Percentiles rank a stretch among this genome's conserved stretches.
phyloP scores from a whole-genome alignment of 441 rosid species.

The Euphorbia celastroides region DNA sequence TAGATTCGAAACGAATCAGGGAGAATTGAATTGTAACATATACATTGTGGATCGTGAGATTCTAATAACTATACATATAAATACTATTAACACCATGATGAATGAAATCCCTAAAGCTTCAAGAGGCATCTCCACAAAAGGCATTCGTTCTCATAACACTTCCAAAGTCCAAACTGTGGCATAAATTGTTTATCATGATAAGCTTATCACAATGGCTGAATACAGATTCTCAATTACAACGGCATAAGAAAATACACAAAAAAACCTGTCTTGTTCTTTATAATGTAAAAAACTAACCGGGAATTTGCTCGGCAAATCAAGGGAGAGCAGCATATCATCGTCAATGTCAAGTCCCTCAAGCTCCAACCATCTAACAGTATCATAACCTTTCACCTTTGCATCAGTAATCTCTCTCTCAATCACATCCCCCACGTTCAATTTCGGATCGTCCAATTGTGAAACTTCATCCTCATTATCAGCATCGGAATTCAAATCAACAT shows the following conservation, averaged over 20 bases:
- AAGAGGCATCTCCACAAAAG: neutral
- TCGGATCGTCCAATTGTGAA: conserved; percentile 19
- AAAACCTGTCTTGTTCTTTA: neutral
- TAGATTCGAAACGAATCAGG: no score
- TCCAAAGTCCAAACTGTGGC: neutral
- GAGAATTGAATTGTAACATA: no score
- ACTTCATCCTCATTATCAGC: conserved; percentile 28
- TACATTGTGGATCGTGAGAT: no score
- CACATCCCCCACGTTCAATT: conserved; percentile 39
- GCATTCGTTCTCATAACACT: no score
- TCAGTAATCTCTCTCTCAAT: conserved; percentile 41
- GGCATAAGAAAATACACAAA: neutral
- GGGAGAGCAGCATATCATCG: conserved; percentile 52
- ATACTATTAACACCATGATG: neutral
- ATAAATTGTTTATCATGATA: neutral
- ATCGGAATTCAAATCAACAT: conserved; percentile 33
- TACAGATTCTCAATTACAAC: neutral
- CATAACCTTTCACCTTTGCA: conserved; percentile 49
- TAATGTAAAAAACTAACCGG: conserved; percentile 32
- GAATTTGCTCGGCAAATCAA: conserved; percentile 52
- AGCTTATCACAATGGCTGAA: neutral
- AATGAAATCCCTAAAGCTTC: neutral
- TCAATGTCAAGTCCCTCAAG: conserved; percentile 65
- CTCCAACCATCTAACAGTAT: conserved; percentile 70
- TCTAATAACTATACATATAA: no score